A percentile compares a stretch with the other conserved stretches of the same genome.
phyloP scores from a whole-genome alignment of 176 grass and related monocot genomes.

The Zoysia pacifica region DNA sequence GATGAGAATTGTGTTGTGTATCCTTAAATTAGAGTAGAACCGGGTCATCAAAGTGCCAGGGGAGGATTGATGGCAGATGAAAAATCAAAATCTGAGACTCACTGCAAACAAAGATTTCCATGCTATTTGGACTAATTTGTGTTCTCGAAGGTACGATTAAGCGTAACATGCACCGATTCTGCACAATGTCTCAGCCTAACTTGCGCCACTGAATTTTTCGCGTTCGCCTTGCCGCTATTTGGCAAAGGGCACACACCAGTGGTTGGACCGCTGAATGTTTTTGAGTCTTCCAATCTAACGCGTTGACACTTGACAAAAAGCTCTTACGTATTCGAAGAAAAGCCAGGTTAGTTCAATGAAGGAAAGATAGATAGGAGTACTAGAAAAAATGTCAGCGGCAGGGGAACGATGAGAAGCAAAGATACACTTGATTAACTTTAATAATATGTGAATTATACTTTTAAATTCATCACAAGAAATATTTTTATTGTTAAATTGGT shows the following conservation, averaged over 20 bases:
- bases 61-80: not conserved
- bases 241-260: slow-evolving; percentile 1
- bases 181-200: not conserved
- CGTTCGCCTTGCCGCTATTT: not conserved
- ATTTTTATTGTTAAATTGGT: too few relatives aligned
- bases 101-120: not conserved
- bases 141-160: not conserved
- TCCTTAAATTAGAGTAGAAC: not conserved
- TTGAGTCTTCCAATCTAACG: slow-evolving; percentile 11
- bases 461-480: too few relatives aligned
- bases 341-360: not conserved
- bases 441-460: too few relatives aligned
- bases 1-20: slow-evolving; percentile 2
- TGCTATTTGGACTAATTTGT: not conserved
- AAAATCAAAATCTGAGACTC: not conserved
- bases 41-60: not conserved
- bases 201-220: slow-evolving; percentile 1
- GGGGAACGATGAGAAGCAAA: too few relatives aligned
- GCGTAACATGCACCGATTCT: not conserved
- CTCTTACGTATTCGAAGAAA: slow-evolving; percentile 5
- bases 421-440: too few relatives aligned
- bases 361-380: not conserved
- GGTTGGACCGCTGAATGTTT: not conserved
- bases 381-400: too few relatives aligned
- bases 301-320: not conserved